Evolutionary conservation across 2,329 filamentous ascomycete genomes (phyloP).

Genomic region (Teratosphaeria epicoccoides): DNA sequence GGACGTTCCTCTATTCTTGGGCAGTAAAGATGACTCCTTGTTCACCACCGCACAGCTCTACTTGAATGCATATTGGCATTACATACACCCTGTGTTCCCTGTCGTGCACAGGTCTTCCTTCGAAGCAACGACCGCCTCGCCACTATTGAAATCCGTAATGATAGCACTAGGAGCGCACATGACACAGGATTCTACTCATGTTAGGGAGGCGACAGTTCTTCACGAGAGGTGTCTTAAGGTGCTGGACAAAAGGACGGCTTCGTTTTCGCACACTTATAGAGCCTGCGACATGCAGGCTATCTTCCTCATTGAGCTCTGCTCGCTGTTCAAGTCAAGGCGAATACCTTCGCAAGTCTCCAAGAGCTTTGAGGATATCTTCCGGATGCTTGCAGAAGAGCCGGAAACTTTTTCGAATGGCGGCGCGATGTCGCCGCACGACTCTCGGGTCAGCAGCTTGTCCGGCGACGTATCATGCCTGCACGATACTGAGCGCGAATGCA

Average conservation of each 20-base stretch:
- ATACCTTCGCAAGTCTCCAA: constrained; percentile 27
- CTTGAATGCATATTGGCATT: constrained; percentile 36
- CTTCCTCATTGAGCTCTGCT: constrained; percentile 33
- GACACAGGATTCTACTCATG: constrained; percentile 20
- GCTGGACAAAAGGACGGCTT: constrained; percentile 21
- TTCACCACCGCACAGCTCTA: constrained; percentile 26
- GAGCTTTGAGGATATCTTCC: constrained; percentile 29
- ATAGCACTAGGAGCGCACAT: constrained; percentile 35
- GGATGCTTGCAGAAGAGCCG: constrained; percentile 9
- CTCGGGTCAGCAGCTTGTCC: background rate
- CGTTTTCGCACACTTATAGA: constrained; percentile 13
- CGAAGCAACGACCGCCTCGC: constrained; percentile 26
- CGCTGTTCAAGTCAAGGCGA: constrained; percentile 32
- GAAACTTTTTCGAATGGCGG: background rate
- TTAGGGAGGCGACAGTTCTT: constrained; percentile 27
- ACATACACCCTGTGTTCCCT: constrained; percentile 36
- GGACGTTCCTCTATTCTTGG: constrained; percentile 1
- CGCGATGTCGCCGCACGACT: background rate
- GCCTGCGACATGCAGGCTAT: constrained; percentile 35
- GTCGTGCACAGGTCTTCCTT: constrained; percentile 34
- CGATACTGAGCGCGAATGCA: constrained; percentile 4
- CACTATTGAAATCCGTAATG: constrained; percentile 36
- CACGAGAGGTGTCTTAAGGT: constrained; percentile 34
- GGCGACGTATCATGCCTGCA: background rate
- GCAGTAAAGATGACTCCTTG: constrained; percentile 22